These are phyloP conservation scores for Eremothecium gossypii DNA, from an alignment of 1,139 yeast genomes.

Conservation along the genomic window DNA sequence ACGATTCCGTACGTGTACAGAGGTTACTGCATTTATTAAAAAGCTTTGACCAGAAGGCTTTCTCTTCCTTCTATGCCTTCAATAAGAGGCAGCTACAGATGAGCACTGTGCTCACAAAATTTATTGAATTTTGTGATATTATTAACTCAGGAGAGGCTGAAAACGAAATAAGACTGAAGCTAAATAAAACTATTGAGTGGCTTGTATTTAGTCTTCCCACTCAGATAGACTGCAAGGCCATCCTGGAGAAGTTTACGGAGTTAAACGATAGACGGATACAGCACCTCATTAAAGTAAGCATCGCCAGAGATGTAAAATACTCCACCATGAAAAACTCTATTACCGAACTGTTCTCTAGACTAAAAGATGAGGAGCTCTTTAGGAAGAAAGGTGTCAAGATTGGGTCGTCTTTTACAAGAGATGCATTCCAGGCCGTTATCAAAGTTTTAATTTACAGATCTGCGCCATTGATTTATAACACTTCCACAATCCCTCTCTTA, in stretches of 20 bases:
- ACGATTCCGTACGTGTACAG: slow-evolving; percentile 41
- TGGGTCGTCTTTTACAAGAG: slow-evolving; percentile 34
- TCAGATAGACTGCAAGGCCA: slow-evolving; percentile 37
- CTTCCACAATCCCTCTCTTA: slow-evolving; percentile 50
- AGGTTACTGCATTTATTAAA: slow-evolving; percentile 44
- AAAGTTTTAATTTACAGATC: slow-evolving; percentile 53
- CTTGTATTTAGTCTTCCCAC: slow-evolving; percentile 50
- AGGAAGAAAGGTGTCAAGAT: slow-evolving; percentile 34
- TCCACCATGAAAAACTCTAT: slow-evolving; percentile 50
- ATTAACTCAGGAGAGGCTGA: slow-evolving; percentile 24
- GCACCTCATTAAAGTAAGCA: slow-evolving; percentile 46
- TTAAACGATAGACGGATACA: slow-evolving; percentile 50
- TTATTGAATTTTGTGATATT: slow-evolving; percentile 31
- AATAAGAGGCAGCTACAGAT: slow-evolving; percentile 58
- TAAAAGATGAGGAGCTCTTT: slow-evolving; percentile 44
- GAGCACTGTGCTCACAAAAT: slow-evolving; percentile 32
- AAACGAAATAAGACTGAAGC: slow-evolving; percentile 30
- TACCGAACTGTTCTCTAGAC: slow-evolving; percentile 48
- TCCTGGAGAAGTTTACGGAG: slow-evolving; percentile 43
- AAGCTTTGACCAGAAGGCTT: slow-evolving; percentile 48
- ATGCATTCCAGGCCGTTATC: slow-evolving; percentile 44
- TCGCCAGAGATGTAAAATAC: slow-evolving; percentile 52
- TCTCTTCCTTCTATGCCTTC: slow-evolving; percentile 58
- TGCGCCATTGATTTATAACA: slow-evolving; percentile 54
- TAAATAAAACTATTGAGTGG: slow-evolving; percentile 59